Conservation (phyloP, 495 filamentous ascomycete species). For the Penicillium ucsense region DNA sequence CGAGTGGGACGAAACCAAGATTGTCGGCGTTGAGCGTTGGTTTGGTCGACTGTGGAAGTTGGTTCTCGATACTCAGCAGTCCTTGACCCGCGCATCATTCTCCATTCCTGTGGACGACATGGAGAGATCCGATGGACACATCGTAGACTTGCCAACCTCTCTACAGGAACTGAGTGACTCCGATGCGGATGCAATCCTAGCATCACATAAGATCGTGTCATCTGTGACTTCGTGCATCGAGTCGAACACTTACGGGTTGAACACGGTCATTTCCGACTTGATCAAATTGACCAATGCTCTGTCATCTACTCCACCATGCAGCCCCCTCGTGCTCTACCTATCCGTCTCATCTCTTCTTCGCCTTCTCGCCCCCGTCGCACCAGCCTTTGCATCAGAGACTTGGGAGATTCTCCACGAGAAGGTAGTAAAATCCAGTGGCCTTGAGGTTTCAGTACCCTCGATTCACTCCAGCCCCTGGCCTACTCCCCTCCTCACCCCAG, state of each 20-base stretch:
- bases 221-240: slow-evolving; percentile 62
- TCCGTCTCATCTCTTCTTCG: slow-evolving; percentile 46
- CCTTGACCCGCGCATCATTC: slow-evolving; percentile 14
- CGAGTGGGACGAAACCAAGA: slow-evolving; percentile 81
- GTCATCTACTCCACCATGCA: slow-evolving; percentile 21
- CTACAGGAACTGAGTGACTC: slow-evolving; percentile 30
- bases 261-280: slow-evolving; percentile 73
- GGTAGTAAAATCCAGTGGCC: slow-evolving; percentile 6
- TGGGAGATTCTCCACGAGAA: slow-evolving; percentile 52
- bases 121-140: slow-evolving; percentile 10
- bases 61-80: slow-evolving; percentile 30
- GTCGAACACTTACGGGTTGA: slow-evolving; percentile 57
- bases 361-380: slow-evolving; percentile 68
- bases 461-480: slow-evolving; percentile 50
- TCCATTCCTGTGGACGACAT: slow-evolving; percentile 12
- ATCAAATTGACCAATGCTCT: slow-evolving; percentile 69
- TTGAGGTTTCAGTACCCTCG: slow-evolving; percentile 9
- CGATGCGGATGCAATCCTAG: slow-evolving; percentile 50
- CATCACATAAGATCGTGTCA: slow-evolving; percentile 54
- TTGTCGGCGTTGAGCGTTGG: slow-evolving; percentile 74
- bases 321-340: slow-evolving; percentile 25
- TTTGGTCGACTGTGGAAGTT: slow-evolving; percentile 54
- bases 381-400: slow-evolving; percentile 69
- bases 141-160: slow-evolving; percentile 16
- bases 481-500: slow-evolving; percentile 23